These are phyloP conservation scores for Penicillium sp. DNA, from an alignment of 2,329 filamentous ascomycete species.

Conservation along the genomic window DNA sequence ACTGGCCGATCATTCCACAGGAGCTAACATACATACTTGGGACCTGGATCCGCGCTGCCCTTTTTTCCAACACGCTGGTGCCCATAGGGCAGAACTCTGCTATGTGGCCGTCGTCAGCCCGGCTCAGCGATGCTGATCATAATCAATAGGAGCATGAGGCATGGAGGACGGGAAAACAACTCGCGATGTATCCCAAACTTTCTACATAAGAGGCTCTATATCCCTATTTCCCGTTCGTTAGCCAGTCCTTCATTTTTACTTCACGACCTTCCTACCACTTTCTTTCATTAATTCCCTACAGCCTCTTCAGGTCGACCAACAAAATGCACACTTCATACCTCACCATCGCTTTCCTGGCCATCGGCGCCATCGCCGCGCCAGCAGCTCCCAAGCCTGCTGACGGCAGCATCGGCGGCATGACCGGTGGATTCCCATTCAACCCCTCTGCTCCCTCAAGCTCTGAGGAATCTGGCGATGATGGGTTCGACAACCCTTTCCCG, in stretches of 20 bases:
- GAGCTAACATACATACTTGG: neutral
- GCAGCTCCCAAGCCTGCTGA: constrained; percentile 9
- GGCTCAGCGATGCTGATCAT: constrained; percentile 16
- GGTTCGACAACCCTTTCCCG: constrained; percentile 16
- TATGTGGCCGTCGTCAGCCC: constrained; percentile 17
- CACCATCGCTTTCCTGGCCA: constrained; percentile 30
- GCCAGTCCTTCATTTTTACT: constrained; percentile 9
- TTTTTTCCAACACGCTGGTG: constrained; percentile 12
- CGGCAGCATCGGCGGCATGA: constrained; percentile 6
- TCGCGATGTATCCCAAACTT: constrained; percentile 4
- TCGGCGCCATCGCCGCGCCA: constrained; percentile 30
- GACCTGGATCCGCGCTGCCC: neutral
- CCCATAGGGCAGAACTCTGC: constrained; percentile 9
- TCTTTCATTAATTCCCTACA: constrained; percentile 4
- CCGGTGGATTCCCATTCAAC: constrained; percentile 19
- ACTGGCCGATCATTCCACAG: constrained; percentile 22
- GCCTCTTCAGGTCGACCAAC: constrained; percentile 1
- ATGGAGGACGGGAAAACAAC: constrained; percentile 18
- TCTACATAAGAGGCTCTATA: constrained; percentile 17
- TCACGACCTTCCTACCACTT: constrained; percentile 15
- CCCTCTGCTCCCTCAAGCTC: constrained; percentile 5
- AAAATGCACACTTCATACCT: constrained; percentile 25
- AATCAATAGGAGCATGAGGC: constrained; percentile 12
- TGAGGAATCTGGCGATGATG: constrained; percentile 11
- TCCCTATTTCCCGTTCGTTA: constrained; percentile 3